phyloP scores from a whole-genome alignment of 2,329 filamentous ascomycete species.

The Monilinia aucupariae region DNA sequence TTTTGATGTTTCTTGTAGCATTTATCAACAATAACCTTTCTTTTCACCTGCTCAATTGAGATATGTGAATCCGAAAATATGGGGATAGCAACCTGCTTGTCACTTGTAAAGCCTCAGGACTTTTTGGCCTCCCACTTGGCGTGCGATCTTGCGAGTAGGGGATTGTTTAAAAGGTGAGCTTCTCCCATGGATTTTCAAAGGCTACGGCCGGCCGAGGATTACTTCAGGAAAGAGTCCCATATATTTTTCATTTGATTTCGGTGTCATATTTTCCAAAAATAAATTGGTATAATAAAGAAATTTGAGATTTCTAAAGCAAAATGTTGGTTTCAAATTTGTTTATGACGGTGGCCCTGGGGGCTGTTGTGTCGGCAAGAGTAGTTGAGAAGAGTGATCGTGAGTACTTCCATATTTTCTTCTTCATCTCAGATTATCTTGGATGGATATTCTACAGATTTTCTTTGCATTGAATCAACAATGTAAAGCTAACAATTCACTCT shows the following conservation, averaged over 20 bases:
- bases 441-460: neutral
- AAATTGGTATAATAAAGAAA: neutral
- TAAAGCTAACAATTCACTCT: neutral
- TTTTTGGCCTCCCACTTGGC: slow-evolving; percentile 1
- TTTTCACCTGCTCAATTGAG: neutral
- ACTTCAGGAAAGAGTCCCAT: neutral
- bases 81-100: slow-evolving; percentile 2
- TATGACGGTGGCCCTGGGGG: neutral
- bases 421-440: neutral
- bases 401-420: neutral
- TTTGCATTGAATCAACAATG: neutral
- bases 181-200: neutral
- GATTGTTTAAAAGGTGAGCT: slow-evolving; percentile 1
- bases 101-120: neutral
- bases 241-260: neutral
- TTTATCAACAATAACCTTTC: neutral
- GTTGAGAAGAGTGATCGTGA: slow-evolving; percentile 8
- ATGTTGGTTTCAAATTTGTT: slow-evolving; percentile 11
- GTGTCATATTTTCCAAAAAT: neutral
- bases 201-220: slow-evolving; percentile 13
- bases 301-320: neutral
- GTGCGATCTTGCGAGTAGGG: neutral
- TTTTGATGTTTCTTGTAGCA: neutral
- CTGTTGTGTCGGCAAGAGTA: slow-evolving; percentile 7
- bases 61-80: slow-evolving; percentile 2